phyloP scores from a whole-genome alignment of 1,139 yeast genomes.

The Nakaseomyces bracarensis region DNA sequence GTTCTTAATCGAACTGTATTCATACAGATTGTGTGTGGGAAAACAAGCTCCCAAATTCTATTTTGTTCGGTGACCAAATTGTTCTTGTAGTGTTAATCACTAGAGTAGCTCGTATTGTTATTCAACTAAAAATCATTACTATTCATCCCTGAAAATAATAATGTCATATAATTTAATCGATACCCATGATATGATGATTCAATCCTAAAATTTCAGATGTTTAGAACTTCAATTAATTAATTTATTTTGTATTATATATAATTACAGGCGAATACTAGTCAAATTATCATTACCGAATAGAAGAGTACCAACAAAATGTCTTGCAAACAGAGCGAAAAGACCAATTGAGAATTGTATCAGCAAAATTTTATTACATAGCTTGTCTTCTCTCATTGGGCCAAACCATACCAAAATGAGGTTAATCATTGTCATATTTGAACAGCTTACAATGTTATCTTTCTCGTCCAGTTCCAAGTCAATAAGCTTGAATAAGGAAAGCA shows the following conservation, averaged over 20 bases:
- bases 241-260: not conserved
- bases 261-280: slow-evolving; percentile 25
- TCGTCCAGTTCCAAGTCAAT: slow-evolving; percentile 36
- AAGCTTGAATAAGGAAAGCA: slow-evolving; percentile 36
- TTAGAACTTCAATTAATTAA: too few relatives aligned
- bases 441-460: slow-evolving; percentile 31
- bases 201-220: too few relatives aligned
- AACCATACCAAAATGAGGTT: slow-evolving; percentile 74
- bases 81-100: too few relatives aligned
- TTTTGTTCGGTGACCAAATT: too few relatives aligned
- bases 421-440: slow-evolving; percentile 81
- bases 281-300: slow-evolving; percentile 85
- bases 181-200: too few relatives aligned
- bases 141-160: too few relatives aligned
- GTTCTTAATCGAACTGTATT: too few relatives aligned
- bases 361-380: slow-evolving; percentile 53
- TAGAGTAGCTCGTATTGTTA: too few relatives aligned
- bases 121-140: too few relatives aligned
- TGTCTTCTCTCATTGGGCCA: slow-evolving; percentile 86
- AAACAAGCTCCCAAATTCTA: too few relatives aligned
- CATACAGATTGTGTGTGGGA: too few relatives aligned
- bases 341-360: slow-evolving; percentile 60
- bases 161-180: too few relatives aligned
- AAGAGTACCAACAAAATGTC: slow-evolving; percentile 83
- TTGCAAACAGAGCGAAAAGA: slow-evolving; percentile 51